phyloP scores from a whole-genome alignment of 2,329 filamentous ascomycete genomes.

The Coleophoma eucalyptorum region DNA sequence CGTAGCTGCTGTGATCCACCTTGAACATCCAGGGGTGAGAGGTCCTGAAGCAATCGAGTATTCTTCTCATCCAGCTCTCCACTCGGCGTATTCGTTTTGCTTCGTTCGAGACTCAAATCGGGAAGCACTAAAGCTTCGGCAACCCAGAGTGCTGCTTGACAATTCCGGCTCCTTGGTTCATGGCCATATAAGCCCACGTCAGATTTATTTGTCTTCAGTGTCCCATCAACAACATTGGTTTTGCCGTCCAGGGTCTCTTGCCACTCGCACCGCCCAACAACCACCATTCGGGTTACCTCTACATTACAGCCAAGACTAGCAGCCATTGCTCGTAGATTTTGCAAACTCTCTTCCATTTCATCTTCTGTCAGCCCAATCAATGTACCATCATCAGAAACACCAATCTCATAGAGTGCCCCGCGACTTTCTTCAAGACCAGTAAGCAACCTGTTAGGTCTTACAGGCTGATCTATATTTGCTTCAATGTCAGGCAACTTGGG shows the following conservation, averaged over 20 bases:
- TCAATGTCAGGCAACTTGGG: neutral
- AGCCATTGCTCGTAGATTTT: conserved; percentile 85
- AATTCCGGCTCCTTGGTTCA: conserved; percentile 17
- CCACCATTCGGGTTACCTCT: conserved; percentile 75
- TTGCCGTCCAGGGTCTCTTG: conserved; percentile 16
- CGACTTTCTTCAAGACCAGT: conserved; percentile 88
- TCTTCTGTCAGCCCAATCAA: conserved; percentile 85
- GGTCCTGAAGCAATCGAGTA: neutral
- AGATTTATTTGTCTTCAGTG: neutral
- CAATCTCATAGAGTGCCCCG: conserved; percentile 93
- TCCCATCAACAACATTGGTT: neutral
- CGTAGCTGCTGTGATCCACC: conserved; percentile 63
- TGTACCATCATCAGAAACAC: conserved; percentile 89
- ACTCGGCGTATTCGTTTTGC: neutral
- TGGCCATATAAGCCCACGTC: neutral
- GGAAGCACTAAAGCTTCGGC: conserved; percentile 88
- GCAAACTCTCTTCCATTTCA: conserved; percentile 87
- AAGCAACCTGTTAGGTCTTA: conserved; percentile 54
- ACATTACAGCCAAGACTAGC: conserved; percentile 85
- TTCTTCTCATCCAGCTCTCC: neutral
- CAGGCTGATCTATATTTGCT: conserved; percentile 3
- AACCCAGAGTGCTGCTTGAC: conserved; percentile 68
- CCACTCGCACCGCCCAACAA: conserved; percentile 84
- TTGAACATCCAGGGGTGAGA: neutral
- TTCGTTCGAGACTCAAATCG: conserved; percentile 41